Evolutionary conservation across 345 rosid species (phyloP).

Genomic region (Brassica rapa): DNA sequence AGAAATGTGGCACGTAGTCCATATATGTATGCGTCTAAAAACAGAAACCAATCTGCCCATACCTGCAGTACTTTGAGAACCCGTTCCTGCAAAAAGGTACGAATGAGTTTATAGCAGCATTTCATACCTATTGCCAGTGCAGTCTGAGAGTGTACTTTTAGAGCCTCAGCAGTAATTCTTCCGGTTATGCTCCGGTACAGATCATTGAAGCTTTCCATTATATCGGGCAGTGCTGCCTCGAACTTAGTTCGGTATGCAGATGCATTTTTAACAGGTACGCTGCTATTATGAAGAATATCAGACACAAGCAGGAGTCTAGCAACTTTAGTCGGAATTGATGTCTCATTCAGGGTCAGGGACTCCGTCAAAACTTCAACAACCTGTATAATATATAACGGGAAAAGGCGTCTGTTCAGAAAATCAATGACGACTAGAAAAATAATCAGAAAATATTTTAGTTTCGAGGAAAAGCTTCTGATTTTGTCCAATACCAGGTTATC

Average conservation of each 20-base stretch:
- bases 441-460: no score
- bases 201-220: conserved; percentile 99
- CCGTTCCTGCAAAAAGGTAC: conserved; percentile 62
- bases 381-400: conserved; percentile 41
- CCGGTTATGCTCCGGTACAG: conserved; percentile 91
- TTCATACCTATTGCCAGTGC: no score
- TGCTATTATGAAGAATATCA: conserved; percentile 85
- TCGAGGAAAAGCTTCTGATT: no score
- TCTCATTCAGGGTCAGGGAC: conserved; percentile 91
- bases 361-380: conserved; percentile 96
- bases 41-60: conserved; percentile 98
- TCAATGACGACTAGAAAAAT: neutral
- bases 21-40: conserved; percentile 94
- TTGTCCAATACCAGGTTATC: no score
- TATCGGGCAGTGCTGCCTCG: conserved; percentile 85
- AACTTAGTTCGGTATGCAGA: conserved; percentile 98
- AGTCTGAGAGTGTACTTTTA: conserved; percentile 59
- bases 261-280: conserved; percentile 98
- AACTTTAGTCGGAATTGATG: conserved; percentile 94
- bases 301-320: conserved; percentile 60
- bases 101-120: conserved; percentile 17
- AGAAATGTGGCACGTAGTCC: conserved; percentile 96
- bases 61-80: neutral
- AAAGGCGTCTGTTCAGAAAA: neutral
- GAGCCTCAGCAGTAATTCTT: conserved; percentile 97